Evolutionary conservation across 768 basidiomycete species (phyloP).

Genomic region (Lactarius akahatsu): DNA sequence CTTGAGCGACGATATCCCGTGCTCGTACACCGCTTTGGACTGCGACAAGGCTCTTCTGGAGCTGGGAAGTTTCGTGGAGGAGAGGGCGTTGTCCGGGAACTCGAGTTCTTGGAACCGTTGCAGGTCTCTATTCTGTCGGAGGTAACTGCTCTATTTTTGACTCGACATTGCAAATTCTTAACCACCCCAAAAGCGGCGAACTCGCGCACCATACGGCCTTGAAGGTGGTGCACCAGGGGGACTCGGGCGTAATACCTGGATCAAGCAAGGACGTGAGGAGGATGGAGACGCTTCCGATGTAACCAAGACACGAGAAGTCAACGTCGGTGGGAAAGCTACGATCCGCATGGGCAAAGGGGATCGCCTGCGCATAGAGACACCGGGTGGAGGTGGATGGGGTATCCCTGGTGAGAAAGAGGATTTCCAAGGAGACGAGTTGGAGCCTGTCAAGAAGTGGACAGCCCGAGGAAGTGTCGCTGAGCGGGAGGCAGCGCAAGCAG

Average conservation of each 20-base stretch:
- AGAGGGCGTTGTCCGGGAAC: constrained; percentile 79
- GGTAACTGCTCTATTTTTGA: constrained; percentile 41
- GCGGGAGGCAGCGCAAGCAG: constrained; percentile 55
- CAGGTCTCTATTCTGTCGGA: constrained; percentile 89
- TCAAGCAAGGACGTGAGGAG: constrained; percentile 62
- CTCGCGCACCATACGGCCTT: constrained; percentile 82
- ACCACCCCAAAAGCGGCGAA: constrained; percentile 57
- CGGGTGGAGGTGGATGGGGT: constrained; percentile 91
- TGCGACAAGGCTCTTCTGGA: constrained; percentile 70
- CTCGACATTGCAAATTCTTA: constrained; percentile 4
- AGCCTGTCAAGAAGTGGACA: constrained; percentile 55
- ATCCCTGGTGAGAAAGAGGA: constrained; percentile 16
- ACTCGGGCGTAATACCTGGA: constrained; percentile 85
- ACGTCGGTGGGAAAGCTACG: constrained; percentile 87
- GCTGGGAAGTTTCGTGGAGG: constrained; percentile 74
- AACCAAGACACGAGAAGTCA: constrained; percentile 66
- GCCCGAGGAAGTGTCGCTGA: constrained; percentile 71
- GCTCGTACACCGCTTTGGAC: constrained; percentile 79
- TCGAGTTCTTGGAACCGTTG: constrained; percentile 78
- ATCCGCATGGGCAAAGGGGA: constrained; percentile 90
- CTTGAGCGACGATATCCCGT: constrained; percentile 92
- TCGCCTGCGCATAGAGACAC: constrained; percentile 76
- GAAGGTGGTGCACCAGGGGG: constrained; percentile 74
- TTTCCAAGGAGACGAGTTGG: constrained; percentile 33
- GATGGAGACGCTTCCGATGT: constrained; percentile 55